phyloP scores from a whole-genome alignment of 1,284 basidiomycete genomes.

The Trametes polyzona region DNA sequence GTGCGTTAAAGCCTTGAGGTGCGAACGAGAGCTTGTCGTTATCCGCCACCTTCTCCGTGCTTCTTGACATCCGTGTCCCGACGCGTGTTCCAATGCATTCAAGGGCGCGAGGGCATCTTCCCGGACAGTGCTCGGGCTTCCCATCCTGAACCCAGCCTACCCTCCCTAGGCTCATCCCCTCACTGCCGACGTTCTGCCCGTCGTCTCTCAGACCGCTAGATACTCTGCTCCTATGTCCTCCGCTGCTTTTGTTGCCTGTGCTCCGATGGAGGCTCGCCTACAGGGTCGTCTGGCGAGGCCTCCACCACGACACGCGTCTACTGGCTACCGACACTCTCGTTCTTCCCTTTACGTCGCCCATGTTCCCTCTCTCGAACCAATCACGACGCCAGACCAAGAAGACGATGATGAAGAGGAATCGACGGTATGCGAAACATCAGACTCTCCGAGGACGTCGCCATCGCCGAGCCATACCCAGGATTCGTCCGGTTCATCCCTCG shows the following conservation, averaged over 20 bases:
- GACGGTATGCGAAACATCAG: constrained; percentile 2
- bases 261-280: constrained; percentile 10
- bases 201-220: background rate
- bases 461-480: constrained; percentile 10
- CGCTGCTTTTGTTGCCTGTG: background rate
- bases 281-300: background rate
- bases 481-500: constrained; percentile 7
- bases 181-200: background rate
- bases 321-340: constrained; percentile 15
- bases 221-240: background rate
- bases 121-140: constrained; percentile 4
- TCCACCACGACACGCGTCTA: background rate
- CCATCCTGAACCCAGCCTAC: background rate
- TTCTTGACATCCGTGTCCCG: constrained; percentile 11
- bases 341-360: constrained; percentile 19
- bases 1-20: background rate
- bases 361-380: constrained; percentile 21
- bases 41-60: constrained; percentile 1
- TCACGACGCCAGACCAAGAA: constrained; percentile 19
- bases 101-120: constrained; percentile 4
- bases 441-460: constrained; percentile 8
- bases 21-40: background rate
- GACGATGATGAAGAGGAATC: constrained; percentile 20
- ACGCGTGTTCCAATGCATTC: constrained; percentile 11
- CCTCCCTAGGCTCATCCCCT: background rate